Base-by-base conservation (phyloP, 2,329 filamentous ascomycete species). In the Endothia cerciana region DNA sequence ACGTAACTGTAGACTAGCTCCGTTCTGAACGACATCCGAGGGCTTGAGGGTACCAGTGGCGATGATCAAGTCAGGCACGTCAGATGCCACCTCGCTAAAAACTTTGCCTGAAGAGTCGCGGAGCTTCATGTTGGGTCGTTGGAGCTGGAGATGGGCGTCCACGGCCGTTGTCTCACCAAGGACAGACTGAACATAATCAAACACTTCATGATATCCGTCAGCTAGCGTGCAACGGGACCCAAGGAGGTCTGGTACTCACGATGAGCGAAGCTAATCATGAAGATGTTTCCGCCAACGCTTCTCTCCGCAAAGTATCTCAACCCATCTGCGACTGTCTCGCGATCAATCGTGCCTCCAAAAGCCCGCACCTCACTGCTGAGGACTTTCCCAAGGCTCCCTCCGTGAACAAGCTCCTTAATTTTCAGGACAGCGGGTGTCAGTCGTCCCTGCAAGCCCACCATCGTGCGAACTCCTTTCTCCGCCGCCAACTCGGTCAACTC, bases 361-460 rank as follows among this genome's bases (percentile, higher is more conserved):
- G 75, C 78, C 36, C 73, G 75, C 10, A 82, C 69, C 43, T 85
- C 83, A 10, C 79, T 82, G 65, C 84, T 86, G 25, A 87, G 70
- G 0, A 88, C 75, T 49, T 79, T 82, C 0, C 87, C 86, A 38
- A 89, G 79, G 3, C 73, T 74, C 0, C 83, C 83, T 0, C 75
- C 72, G 0, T 72, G 72, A 7, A 89, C 60, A 1, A 87, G 47
- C 15, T 80, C 74, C 36, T 76, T 78, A 3, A 88, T 40, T 69
- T 80, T 83, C 1, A 74, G 67, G 2, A 82, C 71, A 0, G 80
- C 69, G 0, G 85, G 84, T 0, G 81, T 73, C 8, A 82, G 70
- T 0, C 80, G 76, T 0, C 82, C 84, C 70, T 89, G 86, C 1
- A 87, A 65, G 0, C 83, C 84, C 0, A 88, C 79, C 3, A 85